These are phyloP conservation scores for Hyaloscypha bicolor DNA, from an alignment of 495 filamentous ascomycete genomes.

Conservation along the genomic window DNA sequence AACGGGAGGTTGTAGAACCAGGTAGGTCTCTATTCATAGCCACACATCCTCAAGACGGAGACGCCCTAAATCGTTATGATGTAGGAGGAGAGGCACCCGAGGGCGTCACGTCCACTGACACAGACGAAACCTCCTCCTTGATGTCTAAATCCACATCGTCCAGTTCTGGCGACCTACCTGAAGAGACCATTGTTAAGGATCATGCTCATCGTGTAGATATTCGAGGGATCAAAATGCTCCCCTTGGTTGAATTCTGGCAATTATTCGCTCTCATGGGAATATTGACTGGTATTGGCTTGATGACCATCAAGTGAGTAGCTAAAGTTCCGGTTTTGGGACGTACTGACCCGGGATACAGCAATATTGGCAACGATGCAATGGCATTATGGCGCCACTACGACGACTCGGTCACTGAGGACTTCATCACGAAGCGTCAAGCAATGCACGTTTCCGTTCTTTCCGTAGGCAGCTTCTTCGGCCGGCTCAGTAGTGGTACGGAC, in stretches of 20 bases:
- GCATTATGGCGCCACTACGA: slow-evolving; percentile 83
- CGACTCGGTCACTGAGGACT: slow-evolving; percentile 66
- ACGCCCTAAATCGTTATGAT: slow-evolving; percentile 28
- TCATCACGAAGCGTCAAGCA: slow-evolving; percentile 81
- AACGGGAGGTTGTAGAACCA: slow-evolving; percentile 54
- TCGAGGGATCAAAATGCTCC: slow-evolving; percentile 79
- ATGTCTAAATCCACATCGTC: slow-evolving; percentile 61
- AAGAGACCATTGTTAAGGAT: slow-evolving; percentile 45
- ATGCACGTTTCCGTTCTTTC: slow-evolving; percentile 94
- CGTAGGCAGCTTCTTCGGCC: slow-evolving; percentile 78
- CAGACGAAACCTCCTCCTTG: slow-evolving; percentile 83
- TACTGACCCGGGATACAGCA: slow-evolving; percentile 52
- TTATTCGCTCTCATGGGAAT: slow-evolving; percentile 84
- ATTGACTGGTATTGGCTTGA: slow-evolving; percentile 88
- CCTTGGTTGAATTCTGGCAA: slow-evolving; percentile 83
- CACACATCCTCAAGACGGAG: slow-evolving; percentile 15
- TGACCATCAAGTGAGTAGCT: slow-evolving; percentile 93
- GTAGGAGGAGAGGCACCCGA: slow-evolving; percentile 33
- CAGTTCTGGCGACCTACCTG: slow-evolving; percentile 39
- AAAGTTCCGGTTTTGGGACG: not conserved
- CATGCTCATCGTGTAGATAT: slow-evolving; percentile 83
- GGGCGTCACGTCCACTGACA: slow-evolving; percentile 35
- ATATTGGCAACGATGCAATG: slow-evolving; percentile 90
- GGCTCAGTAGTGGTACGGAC: slow-evolving; percentile 69
- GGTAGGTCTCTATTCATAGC: slow-evolving; percentile 59